Base-by-base conservation (phyloP, 2,329 filamentous ascomycete genomes). In the Fusarium sp. region DNA sequence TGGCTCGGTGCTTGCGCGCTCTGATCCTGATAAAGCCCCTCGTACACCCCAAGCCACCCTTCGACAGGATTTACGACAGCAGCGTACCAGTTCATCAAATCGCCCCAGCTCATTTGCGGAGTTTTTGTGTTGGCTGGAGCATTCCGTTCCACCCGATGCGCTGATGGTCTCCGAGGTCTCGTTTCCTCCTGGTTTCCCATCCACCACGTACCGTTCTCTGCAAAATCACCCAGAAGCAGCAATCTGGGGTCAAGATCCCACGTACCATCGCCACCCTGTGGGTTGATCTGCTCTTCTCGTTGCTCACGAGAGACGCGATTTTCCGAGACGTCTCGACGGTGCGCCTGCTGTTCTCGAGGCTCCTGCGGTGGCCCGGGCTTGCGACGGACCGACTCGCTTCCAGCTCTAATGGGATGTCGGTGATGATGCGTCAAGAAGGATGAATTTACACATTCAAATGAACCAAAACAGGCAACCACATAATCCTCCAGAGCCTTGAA, bases 201-300 rank as follows among this genome's bases (percentile, higher is more conserved):
- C 90, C 91, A 94, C 91, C 90, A 94, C 8, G 84, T 85, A 3
- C 90, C 91, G 70, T 95, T 95, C 71, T 95, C 91, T 1, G 88
- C 89, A 64, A 93, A 82, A 68, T 93, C 86, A 3, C 90, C 91
- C 3, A 93, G 74, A 7, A 93, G 78, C 17, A 94, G 77, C 6
- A 90, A 83, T 70, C 93, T 95, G 1, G 89, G 85, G 71, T 95
- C 91, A 17, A 93, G 76, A 45, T 91, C 88, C 49, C 66, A 68
- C 15, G 66, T 49, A 29, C 56, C 35, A 19, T 66, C 62, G 8
- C 72, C 66, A 17, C 47, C 29, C 6, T 67, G 65, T 3, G 46
- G 42, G 9, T 51, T 53, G 6, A 65, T 61, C 44, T 65, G 59
- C 23, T 57, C 53, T 15, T 66, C 61, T 49, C 66, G 57, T 6